phyloP scores from a whole-genome alignment of 495 filamentous ascomycete genomes.

The Penicillium nucicola region DNA sequence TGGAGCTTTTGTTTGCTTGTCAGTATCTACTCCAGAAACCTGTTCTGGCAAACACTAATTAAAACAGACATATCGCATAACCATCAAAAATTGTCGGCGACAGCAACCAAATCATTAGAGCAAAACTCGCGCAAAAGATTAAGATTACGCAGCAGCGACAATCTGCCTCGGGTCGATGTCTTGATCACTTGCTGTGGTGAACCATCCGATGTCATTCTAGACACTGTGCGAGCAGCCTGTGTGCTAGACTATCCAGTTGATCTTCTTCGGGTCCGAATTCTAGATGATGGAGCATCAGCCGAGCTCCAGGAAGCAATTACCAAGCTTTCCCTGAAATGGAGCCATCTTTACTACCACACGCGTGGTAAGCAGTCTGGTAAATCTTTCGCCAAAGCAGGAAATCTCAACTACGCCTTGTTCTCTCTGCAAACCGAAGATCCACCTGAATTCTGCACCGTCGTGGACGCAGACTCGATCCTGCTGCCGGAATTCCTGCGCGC shows the following conservation, averaged over 20 bases:
- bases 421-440: conserved; percentile 36
- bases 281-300: conserved; percentile 46
- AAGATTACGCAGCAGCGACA: conserved; percentile 16
- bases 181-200: conserved; percentile 50
- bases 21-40: not conserved
- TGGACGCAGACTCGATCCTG: conserved; percentile 47
- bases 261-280: conserved; percentile 43
- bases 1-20: conserved; percentile 30
- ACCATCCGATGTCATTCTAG: conserved; percentile 46
- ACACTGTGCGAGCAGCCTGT: conserved; percentile 49
- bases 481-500: conserved; percentile 47
- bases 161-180: conserved; percentile 44
- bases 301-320: conserved; percentile 30
- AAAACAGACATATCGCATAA: conserved; percentile 20
- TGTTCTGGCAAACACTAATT: not conserved
- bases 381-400: conserved; percentile 52
- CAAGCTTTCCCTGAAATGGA: conserved; percentile 22
- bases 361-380: conserved; percentile 38
- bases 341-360: conserved; percentile 45
- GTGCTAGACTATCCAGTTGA: conserved; percentile 46
- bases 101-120: conserved; percentile 8
- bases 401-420: conserved; percentile 50
- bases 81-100: conserved; percentile 24
- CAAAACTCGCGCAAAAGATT: conserved; percentile 17
- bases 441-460: conserved; percentile 36